phyloP scores from a whole-genome alignment of 495 filamentous ascomycete species.

The Patellaria atrata region DNA sequence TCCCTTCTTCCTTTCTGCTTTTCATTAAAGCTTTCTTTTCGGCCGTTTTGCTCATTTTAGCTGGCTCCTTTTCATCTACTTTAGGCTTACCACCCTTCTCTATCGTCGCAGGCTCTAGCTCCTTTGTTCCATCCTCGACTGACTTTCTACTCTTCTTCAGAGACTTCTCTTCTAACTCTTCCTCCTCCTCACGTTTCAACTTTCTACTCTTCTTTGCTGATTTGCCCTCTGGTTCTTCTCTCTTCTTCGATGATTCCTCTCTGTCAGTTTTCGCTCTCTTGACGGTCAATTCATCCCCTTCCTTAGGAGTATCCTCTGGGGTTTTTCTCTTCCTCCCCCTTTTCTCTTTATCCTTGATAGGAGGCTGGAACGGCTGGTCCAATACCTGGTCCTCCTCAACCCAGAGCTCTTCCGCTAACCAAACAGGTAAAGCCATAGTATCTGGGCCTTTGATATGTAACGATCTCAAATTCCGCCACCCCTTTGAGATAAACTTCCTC shows the following conservation, averaged over 20 bases:
- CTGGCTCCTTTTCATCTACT: conserved; percentile 38
- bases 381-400: conserved; percentile 66
- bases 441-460: conserved; percentile 80
- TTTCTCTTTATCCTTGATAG: conserved; percentile 26
- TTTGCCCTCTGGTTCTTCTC: conserved; percentile 3
- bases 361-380: conserved; percentile 33
- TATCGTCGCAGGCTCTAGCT: conserved; percentile 31
- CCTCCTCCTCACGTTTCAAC: conserved; percentile 22
- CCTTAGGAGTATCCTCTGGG: conserved; percentile 30
- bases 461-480: conserved; percentile 69
- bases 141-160: conserved; percentile 31
- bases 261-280: conserved; percentile 18
- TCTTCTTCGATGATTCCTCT: neutral
- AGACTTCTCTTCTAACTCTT: conserved; percentile 16
- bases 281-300: conserved; percentile 20
- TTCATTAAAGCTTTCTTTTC: conserved; percentile 36
- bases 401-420: conserved; percentile 85
- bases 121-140: conserved; percentile 1
- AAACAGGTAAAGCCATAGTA: conserved; percentile 78
- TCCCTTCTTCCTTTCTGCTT: conserved; percentile 27
- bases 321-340: conserved; percentile 46
- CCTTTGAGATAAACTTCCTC: conserved; percentile 62
- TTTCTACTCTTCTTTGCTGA: conserved; percentile 22
- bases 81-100: conserved; percentile 39
- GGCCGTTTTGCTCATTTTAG: conserved; percentile 23